Evolutionary conservation across 2,329 filamentous ascomycete genomes (phyloP).

Genomic region (Alternaria arbusti): DNA sequence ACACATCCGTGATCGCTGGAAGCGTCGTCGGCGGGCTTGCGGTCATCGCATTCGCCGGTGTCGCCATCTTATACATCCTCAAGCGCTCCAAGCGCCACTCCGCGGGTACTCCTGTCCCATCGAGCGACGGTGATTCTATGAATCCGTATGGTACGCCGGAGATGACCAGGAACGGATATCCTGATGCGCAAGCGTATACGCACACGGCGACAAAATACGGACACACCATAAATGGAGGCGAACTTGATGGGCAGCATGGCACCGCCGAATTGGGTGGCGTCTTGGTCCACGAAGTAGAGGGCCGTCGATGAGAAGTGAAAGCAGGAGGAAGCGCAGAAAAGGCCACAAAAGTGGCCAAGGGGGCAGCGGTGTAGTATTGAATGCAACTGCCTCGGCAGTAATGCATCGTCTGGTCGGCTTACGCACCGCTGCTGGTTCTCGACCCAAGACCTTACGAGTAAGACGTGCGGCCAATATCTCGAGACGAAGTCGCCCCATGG

Average conservation of each 20-base stretch:
- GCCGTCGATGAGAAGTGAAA: neutral
- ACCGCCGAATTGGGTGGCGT: neutral
- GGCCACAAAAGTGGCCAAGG: neutral
- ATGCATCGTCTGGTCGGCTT: neutral
- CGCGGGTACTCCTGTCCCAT: neutral
- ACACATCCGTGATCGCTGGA: neutral
- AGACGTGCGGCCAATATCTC: neutral
- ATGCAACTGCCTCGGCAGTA: neutral
- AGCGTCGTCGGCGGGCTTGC: neutral
- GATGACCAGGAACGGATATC: neutral
- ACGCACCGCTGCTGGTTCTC: neutral
- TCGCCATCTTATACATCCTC: neutral
- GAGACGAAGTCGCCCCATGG: neutral
- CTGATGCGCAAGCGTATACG: neutral
- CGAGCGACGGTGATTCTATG: neutral
- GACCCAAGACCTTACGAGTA: neutral
- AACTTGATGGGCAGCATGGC: neutral
- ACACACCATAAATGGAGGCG: neutral
- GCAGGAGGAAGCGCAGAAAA: neutral
- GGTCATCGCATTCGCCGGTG: conserved; percentile 3
- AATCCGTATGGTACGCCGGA: neutral
- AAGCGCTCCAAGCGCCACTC: conserved; percentile 5
- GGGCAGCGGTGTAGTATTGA: neutral
- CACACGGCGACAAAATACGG: neutral
- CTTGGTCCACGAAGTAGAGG: neutral